phyloP scores from a whole-genome alignment of 352 stramenopile species.

The Phytophthora hibernalis region DNA sequence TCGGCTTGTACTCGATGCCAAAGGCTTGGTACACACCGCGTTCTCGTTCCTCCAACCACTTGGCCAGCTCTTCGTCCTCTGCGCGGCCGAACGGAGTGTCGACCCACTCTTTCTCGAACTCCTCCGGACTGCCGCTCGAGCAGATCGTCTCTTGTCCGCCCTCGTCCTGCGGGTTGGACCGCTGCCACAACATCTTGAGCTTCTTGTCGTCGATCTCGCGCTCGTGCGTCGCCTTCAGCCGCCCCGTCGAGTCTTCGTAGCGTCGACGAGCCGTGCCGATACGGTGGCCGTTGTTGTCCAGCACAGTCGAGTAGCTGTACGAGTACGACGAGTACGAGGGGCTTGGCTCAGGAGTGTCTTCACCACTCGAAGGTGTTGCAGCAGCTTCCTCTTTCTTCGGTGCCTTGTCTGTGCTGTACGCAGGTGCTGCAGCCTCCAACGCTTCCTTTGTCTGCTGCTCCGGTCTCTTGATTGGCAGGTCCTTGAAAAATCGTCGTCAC shows the following conservation, averaged over 20 bases:
- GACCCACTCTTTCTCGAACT: conserved; percentile 75
- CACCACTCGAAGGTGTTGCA: conserved; percentile 21
- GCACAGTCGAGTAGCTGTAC: conserved; percentile 68
- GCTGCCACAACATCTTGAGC: conserved; percentile 63
- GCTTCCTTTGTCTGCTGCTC: conserved; percentile 25
- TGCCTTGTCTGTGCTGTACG: conserved; percentile 1
- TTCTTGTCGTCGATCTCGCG: conserved; percentile 74
- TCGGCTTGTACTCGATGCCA: conserved; percentile 48
- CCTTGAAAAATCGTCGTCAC: conserved; percentile 65
- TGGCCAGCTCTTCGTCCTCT: conserved; percentile 43
- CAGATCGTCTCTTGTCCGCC: conserved; percentile 59
- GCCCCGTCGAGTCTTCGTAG: conserved; percentile 80
- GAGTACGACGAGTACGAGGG: conserved; percentile 64
- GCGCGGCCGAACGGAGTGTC: conserved; percentile 68
- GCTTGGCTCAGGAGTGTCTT: conserved; percentile 21
- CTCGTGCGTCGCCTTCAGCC: conserved; percentile 75
- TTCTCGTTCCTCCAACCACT: conserved; percentile 34
- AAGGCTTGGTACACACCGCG: conserved; percentile 41
- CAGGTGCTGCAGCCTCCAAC: conserved; percentile 12
- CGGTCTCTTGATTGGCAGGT: conserved; percentile 45
- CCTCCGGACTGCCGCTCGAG: conserved; percentile 44
- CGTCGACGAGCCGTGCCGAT: conserved; percentile 64
- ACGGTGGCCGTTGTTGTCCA: conserved; percentile 64
- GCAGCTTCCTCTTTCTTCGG: conserved; percentile 24
- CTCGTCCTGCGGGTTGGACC: conserved; percentile 54